Conservation (phyloP, 2,329 filamentous ascomycete species). For the Penicillium crustosum region DNA sequence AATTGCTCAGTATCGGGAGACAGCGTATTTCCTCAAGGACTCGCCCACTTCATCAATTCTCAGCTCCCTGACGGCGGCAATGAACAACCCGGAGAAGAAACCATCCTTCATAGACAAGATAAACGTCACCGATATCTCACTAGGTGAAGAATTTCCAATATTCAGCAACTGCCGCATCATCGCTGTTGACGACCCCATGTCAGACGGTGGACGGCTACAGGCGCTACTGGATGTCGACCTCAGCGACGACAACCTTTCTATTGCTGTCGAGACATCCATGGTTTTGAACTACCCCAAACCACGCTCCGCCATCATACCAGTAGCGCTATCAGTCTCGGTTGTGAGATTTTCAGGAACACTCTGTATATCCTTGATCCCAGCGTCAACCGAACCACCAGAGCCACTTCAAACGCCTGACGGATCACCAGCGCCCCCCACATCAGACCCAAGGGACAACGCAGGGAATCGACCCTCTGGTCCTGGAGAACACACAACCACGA, state of each 20-base stretch:
- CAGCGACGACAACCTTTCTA: slow-evolving; percentile 84
- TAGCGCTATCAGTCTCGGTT: slow-evolving; percentile 86
- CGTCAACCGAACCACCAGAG: slow-evolving; percentile 41
- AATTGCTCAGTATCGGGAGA: slow-evolving; percentile 89
- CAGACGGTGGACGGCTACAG: slow-evolving; percentile 75
- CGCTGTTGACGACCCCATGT: slow-evolving; percentile 62
- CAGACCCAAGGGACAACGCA: slow-evolving; percentile 11
- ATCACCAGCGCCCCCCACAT: slow-evolving; percentile 30
- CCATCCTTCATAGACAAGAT: slow-evolving; percentile 94
- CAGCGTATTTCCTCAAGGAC: slow-evolving; percentile 82
- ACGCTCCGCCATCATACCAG: slow-evolving; percentile 81
- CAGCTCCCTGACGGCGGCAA: slow-evolving; percentile 74
- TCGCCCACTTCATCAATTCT: slow-evolving; percentile 63
- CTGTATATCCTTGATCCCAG: slow-evolving; percentile 88
- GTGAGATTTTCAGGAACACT: slow-evolving; percentile 93
- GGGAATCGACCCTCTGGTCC: slow-evolving; percentile 6
- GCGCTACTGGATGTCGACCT: slow-evolving; percentile 96
- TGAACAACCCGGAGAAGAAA: slow-evolving; percentile 83
- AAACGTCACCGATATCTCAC: slow-evolving; percentile 84
- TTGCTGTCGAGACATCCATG: slow-evolving; percentile 91
- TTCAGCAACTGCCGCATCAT: slow-evolving; percentile 98
- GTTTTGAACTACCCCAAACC: slow-evolving; percentile 93
- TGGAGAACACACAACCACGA: slow-evolving; percentile 9
- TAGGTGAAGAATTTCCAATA: slow-evolving; percentile 97
- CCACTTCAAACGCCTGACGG: slow-evolving; percentile 38